Evolutionary conservation across 108 stramenopile species (phyloP).

Genomic region (Cylindrotheca closterium): DNA sequence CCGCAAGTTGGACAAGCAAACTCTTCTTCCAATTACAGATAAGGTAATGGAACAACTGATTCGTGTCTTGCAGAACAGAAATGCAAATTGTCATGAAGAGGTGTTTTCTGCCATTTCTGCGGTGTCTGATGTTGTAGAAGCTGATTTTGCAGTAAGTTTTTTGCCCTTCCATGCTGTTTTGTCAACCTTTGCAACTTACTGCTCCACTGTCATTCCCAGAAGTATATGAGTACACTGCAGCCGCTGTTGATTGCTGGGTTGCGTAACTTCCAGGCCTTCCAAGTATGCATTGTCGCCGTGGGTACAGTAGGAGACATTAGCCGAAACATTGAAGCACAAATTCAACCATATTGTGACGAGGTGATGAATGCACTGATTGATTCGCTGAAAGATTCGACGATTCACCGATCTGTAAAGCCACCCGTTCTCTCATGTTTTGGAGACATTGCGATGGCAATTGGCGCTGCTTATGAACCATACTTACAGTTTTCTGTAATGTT

Average conservation of each 20-base stretch:
- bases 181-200: background rate
- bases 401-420: conserved; percentile 93
- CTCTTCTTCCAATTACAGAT: conserved; percentile 76
- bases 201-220: conserved; percentile 28
- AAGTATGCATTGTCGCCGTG: conserved; percentile 91
- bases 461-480: conserved; percentile 89
- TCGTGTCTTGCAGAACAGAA: conserved; percentile 84
- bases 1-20: conserved; percentile 70
- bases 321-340: conserved; percentile 79
- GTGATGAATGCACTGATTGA: conserved; percentile 90
- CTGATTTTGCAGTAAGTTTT: conserved; percentile 65
- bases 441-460: conserved; percentile 94
- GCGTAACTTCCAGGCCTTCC: conserved; percentile 87
- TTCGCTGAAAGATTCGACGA: conserved; percentile 72
- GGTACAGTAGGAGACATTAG: conserved; percentile 93
- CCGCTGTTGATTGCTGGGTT: conserved; percentile 85
- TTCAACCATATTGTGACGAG: conserved; percentile 89
- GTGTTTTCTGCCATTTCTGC: conserved; percentile 90
- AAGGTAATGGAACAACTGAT: conserved; percentile 83
- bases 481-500: conserved; percentile 83
- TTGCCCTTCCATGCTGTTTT: background rate
- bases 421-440: conserved; percentile 93
- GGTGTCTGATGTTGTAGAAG: conserved; percentile 82
- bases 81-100: conserved; percentile 91
- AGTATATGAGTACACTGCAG: conserved; percentile 87